Base-by-base conservation (phyloP, 768 basidiomycete species). In the Boletus pseudopeckii region DNA sequence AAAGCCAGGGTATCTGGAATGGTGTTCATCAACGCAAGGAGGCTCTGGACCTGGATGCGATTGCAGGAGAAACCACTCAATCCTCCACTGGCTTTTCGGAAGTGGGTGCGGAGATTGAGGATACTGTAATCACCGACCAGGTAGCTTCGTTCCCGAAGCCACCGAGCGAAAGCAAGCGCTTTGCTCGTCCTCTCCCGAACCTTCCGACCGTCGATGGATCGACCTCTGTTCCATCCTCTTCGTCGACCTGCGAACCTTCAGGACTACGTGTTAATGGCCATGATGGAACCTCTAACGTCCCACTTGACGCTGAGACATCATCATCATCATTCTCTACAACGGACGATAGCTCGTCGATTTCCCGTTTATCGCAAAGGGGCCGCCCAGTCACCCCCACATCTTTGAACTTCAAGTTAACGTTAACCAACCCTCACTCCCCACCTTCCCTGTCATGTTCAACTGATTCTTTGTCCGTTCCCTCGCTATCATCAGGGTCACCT, bases 1-100 rank as follows among this genome's bases (percentile, higher is more conserved):
- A 92, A 66, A 79, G 79, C 9, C 77, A 82, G 51, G 78, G 71
- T 20, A 80, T 91, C 40, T 92, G 90, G 90, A 71, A 74, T 34
- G 75, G 41, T 28, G 42, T 55, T 22, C 39, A 57, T 46, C 44
- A 38, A 45, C 28, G 3, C 45, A 26, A 52, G 45, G 66, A 55
- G 34, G 18, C 14, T 14, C 22, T 20, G 2, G 54, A 55, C 15
- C 45, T 50, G 22, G 59, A 56, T 41, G 22, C 26, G 22, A 43
- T 45, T 28, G 10, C 45, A 40, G 44, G 45, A 11, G 47, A 42
- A 40, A 30, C 26, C 10, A 36, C 24, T 36, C 60, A 45, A 44
- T 20, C 41, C 4, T 34, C 38, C 3, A 26, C 11, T 24, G 50
- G 36, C 15, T 36, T 14, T n/a, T 47, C 40, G 28, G 36, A 53